Conservation (phyloP, 306 rosid genomes). For the Notholithocarpus densiflorus region DNA sequence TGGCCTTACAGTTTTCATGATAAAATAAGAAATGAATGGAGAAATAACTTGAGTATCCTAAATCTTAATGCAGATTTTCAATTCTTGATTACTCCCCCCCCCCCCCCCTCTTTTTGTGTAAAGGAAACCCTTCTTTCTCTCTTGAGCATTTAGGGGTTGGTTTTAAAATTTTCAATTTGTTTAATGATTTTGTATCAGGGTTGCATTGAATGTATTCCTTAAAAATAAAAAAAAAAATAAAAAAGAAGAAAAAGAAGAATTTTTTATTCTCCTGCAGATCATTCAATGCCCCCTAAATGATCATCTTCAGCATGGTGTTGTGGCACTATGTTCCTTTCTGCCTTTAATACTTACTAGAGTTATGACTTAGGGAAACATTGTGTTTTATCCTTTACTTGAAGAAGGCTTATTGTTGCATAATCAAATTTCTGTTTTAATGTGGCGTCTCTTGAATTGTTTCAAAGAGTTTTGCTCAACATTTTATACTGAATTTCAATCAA, state of each 20-base stretch:
- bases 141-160: neutral
- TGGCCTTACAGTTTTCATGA: too few relatives aligned
- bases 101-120: neutral
- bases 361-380: neutral
- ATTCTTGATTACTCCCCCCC: too few relatives aligned
- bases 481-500: constrained; percentile 6
- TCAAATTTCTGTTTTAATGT: neutral
- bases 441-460: neutral
- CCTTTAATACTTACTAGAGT: neutral
- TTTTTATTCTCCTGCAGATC: neutral
- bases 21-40: too few relatives aligned
- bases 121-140: neutral
- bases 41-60: too few relatives aligned
- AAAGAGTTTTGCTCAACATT: neutral
- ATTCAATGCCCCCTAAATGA: neutral
- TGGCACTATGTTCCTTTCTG: neutral
- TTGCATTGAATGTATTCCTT: neutral
- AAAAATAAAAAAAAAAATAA: neutral
- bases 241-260: neutral
- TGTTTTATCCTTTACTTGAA: neutral
- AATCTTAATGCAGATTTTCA: too few relatives aligned
- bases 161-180: neutral
- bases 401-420: neutral
- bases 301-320: neutral
- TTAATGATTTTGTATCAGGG: neutral